These are phyloP conservation scores for Aspergillus carbonarius DNA, from an alignment of 2,329 filamentous ascomycete species.

Conservation along the genomic window DNA sequence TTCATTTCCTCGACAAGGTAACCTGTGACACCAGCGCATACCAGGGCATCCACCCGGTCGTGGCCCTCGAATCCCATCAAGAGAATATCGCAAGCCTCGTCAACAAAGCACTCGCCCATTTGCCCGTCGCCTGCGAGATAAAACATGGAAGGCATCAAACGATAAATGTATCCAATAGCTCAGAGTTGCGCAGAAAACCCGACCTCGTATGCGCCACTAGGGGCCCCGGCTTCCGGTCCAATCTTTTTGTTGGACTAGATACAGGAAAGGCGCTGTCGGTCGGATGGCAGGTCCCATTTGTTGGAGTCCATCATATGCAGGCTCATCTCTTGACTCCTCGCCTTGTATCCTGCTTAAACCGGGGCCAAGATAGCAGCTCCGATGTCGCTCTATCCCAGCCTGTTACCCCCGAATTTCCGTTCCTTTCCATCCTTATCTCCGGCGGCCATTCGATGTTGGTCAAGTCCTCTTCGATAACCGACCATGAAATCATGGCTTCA, in stretches of 20 bases:
- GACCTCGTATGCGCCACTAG: constrained; percentile 88
- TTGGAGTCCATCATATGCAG: constrained; percentile 96
- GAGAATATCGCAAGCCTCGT: constrained; percentile 68
- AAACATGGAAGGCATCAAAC: constrained; percentile 8
- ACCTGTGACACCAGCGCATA: constrained; percentile 76
- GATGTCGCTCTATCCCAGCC: constrained; percentile 1
- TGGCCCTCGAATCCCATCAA: constrained; percentile 74
- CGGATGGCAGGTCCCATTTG: constrained; percentile 77
- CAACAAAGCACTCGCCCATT: constrained; percentile 57
- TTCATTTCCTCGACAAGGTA: constrained; percentile 78
- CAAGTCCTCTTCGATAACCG: constrained; percentile 64
- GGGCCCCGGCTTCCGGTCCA: constrained; percentile 83
- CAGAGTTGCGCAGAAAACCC: constrained; percentile 52
- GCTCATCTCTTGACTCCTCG: constrained; percentile 88
- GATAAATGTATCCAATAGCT: constrained; percentile 23
- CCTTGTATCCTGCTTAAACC: constrained; percentile 64
- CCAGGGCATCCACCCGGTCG: constrained; percentile 75
- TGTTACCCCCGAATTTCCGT: constrained; percentile 67
- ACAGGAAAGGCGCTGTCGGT: constrained; percentile 83
- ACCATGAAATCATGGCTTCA: constrained; percentile 71
- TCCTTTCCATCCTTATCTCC: constrained; percentile 83
- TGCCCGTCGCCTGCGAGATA: constrained; percentile 46
- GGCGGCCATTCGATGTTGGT: constrained; percentile 91
- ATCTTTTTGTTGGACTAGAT: constrained; percentile 74
- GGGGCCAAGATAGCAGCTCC: constrained; percentile 14